Percentiles rank a stretch among this genome's conserved stretches.
phyloP scores from a whole-genome alignment of 2,329 filamentous ascomycete genomes.

The Monilinia vaccinii-corymbosi region DNA sequence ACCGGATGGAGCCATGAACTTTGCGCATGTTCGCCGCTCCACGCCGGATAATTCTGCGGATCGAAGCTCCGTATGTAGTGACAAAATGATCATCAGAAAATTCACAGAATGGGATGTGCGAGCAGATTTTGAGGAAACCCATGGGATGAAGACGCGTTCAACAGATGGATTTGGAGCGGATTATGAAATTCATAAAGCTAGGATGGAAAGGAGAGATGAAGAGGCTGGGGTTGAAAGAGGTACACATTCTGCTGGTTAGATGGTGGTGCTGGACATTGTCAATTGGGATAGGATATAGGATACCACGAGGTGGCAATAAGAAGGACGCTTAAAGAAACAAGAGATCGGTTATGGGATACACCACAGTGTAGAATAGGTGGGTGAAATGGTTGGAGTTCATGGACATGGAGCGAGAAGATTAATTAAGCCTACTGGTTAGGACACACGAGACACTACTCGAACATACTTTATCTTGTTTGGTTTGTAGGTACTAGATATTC shows the following conservation, averaged over 20 bases:
- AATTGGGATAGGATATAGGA: background rate
- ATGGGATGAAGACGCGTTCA: background rate
- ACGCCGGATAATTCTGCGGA: conserved; percentile 12
- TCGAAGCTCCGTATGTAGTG: conserved; percentile 13
- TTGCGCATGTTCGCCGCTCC: conserved; percentile 9
- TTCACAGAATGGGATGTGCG: conserved; percentile 16
- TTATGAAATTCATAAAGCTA: background rate
- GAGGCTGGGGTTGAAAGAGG: background rate
- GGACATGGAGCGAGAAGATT: background rate
- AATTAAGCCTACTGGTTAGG: background rate
- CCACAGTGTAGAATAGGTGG: background rate
- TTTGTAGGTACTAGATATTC: background rate
- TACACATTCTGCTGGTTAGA: background rate
- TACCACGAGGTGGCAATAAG: background rate
- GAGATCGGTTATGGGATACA: background rate
- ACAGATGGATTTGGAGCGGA: background rate
- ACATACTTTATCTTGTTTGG: background rate
- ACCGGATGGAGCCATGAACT: conserved; percentile 13
- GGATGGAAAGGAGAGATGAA: background rate
- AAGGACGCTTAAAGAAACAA: background rate
- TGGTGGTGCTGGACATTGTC: background rate
- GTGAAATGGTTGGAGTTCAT: background rate
- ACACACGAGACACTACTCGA: background rate
- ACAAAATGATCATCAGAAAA: conserved; percentile 16
- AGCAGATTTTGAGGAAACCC: conserved; percentile 3